phyloP scores from a whole-genome alignment of 192 early-diverging fungal species.

The Backusella mclennaniae region DNA sequence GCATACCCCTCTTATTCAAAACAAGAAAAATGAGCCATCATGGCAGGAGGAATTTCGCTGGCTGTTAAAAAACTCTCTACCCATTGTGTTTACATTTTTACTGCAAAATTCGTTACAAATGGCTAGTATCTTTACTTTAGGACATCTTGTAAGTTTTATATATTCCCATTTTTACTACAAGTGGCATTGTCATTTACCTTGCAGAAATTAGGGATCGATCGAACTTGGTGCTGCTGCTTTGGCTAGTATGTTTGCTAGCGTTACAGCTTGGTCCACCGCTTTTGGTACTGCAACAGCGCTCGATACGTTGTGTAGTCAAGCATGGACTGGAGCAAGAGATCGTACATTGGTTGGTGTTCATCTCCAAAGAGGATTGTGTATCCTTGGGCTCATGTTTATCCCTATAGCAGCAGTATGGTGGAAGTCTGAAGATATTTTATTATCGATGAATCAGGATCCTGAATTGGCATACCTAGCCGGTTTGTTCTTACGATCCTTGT shows the following conservation, averaged over 20 bases:
- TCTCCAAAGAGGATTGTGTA: constrained; percentile 49
- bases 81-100: constrained; percentile 29
- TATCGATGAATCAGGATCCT: constrained; percentile 26
- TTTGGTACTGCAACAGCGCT: constrained; percentile 72
- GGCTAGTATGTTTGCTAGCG: constrained; percentile 70
- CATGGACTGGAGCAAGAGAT: constrained; percentile 66
- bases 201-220: constrained; percentile 33
- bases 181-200: background rate
- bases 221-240: constrained; percentile 71
- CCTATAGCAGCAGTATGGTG: constrained; percentile 30
- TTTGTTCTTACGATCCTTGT: constrained; percentile 56
- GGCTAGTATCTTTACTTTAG: constrained; percentile 28
- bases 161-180: background rate
- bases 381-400: constrained; percentile 32
- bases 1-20: background rate
- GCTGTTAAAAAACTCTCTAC: constrained; percentile 36
- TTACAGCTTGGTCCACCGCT: constrained; percentile 63
- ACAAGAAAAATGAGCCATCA: background rate
- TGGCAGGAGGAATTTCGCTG: constrained; percentile 19
- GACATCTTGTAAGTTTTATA: constrained; percentile 20
- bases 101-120: constrained; percentile 32
- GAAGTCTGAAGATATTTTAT: constrained; percentile 17
- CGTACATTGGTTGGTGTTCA: constrained; percentile 66
- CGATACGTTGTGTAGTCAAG: constrained; percentile 75
- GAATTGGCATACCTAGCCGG: constrained; percentile 20